Evolutionary conservation across 2,329 filamentous ascomycete species (phyloP).

Genomic region (Botrytis pseudocinerea): DNA sequence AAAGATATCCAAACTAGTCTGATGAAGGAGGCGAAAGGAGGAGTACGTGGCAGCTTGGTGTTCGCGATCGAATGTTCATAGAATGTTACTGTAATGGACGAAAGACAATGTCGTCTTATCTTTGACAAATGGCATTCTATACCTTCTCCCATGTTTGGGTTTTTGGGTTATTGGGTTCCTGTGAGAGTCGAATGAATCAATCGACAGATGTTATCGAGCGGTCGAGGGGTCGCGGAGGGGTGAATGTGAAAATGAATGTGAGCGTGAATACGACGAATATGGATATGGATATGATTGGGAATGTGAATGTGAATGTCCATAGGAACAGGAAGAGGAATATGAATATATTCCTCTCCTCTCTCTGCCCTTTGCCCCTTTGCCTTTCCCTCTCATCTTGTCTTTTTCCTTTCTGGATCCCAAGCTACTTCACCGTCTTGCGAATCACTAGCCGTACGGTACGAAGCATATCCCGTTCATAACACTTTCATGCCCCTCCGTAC

Average conservation of each 20-base stretch:
- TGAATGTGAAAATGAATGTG: neutral
- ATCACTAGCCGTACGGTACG: neutral
- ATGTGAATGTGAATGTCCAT: neutral
- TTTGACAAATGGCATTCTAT: conserved; percentile 4
- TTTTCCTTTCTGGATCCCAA: neutral
- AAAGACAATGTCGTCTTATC: neutral
- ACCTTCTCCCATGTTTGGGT: neutral
- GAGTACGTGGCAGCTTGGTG: conserved; percentile 15
- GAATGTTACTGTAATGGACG: neutral
- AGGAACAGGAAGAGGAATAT: neutral
- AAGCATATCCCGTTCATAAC: neutral
- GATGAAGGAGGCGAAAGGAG: neutral
- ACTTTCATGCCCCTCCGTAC: neutral
- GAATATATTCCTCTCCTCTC: neutral
- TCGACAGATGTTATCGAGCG: neutral
- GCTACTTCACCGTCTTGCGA: conserved; percentile 1
- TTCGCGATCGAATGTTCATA: neutral
- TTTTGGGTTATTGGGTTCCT: neutral
- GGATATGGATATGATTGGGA: too few relatives aligned
- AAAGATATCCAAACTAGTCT: neutral
- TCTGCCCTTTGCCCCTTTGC: neutral
- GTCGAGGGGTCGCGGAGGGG: neutral
- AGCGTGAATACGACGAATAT: neutral
- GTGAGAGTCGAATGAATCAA: neutral
- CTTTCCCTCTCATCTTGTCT: neutral